A percentile compares a stretch with the other conserved stretches of the same genome.
Evolutionary conservation across 441 rosid genomes (phyloP).

Genomic region (Flueggea neowawraea): DNA sequence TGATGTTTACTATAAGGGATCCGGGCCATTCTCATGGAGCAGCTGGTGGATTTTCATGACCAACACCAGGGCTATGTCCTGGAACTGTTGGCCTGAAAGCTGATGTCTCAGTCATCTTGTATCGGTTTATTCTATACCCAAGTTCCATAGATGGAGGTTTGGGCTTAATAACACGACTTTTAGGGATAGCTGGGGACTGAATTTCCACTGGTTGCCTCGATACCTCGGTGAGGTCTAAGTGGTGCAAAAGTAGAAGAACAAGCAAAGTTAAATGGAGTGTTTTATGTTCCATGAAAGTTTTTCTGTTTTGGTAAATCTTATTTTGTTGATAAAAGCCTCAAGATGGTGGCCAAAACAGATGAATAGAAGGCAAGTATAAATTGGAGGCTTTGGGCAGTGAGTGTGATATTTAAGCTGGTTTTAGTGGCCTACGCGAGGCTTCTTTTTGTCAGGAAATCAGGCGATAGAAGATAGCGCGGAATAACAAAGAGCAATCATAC

Average conservation of each 20-base stretch:
- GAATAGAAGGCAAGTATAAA: too few species aligned
- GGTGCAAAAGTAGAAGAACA: slow-evolving; percentile 5
- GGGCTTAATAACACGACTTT: neutral
- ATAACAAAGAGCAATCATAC: too few species aligned
- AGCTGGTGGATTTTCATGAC: slow-evolving; percentile 39
- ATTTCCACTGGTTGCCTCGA: slow-evolving; percentile 16
- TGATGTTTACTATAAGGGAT: too few species aligned
- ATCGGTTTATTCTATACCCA: slow-evolving; percentile 26
- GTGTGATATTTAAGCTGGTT: too few species aligned
- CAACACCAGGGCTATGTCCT: slow-evolving; percentile 67
- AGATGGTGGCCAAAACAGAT: too few species aligned
- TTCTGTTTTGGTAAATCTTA: too few species aligned
- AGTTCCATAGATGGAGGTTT: slow-evolving; percentile 19
- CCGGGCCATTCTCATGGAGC: slow-evolving; percentile 13
- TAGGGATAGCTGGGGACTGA: slow-evolving; percentile 20
- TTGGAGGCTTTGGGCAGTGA: too few species aligned
- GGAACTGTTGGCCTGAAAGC: slow-evolving; percentile 59
- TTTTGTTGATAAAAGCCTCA: too few species aligned
- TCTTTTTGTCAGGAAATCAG: too few species aligned
- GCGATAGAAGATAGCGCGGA: too few species aligned
- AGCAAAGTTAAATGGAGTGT: too few species aligned
- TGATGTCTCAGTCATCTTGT: slow-evolving; percentile 28
- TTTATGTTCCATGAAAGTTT: too few species aligned
- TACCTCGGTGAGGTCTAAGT: slow-evolving; percentile 17
- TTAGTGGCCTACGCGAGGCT: slow-evolving; percentile 1